A percentile compares a stretch with the other conserved stretches of the same genome.
phyloP scores from a whole-genome alignment of 768 basidiomycete genomes.

The Favolaschia claudopus region DNA sequence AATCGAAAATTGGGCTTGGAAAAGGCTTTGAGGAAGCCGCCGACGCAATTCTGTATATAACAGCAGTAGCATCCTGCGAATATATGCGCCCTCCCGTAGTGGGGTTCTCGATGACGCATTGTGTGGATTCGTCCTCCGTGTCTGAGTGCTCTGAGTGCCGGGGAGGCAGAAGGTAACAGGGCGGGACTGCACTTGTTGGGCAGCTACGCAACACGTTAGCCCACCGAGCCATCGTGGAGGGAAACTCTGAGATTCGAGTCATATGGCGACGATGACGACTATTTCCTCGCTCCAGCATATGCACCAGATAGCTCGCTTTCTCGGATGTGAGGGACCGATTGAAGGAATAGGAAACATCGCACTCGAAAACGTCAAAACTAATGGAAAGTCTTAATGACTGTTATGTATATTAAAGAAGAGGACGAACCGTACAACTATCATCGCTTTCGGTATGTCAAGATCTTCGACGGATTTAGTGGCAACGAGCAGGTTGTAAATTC shows the following conservation, averaged over 20 bases:
- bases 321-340: slow-evolving; percentile 56
- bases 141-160: slow-evolving; percentile 55
- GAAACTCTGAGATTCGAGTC: slow-evolving; percentile 45
- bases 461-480: slow-evolving; percentile 67
- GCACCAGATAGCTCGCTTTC: slow-evolving; percentile 60
- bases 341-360: slow-evolving; percentile 66
- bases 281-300: slow-evolving; percentile 69
- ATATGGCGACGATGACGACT: slow-evolving; percentile 62
- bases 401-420: neutral
- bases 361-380: slow-evolving; percentile 70
- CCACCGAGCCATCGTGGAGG: slow-evolving; percentile 58
- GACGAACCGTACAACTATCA: slow-evolving; percentile 68
- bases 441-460: slow-evolving; percentile 62
- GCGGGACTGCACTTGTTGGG: slow-evolving; percentile 52
- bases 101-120: slow-evolving; percentile 63
- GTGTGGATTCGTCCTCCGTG: slow-evolving; percentile 47
- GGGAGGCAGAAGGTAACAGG: slow-evolving; percentile 48
- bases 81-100: slow-evolving; percentile 67
- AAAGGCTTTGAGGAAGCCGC: slow-evolving; percentile 17
- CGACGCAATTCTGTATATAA: slow-evolving; percentile 61
- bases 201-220: slow-evolving; percentile 50
- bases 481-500: slow-evolving; percentile 70
- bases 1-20: slow-evolving; percentile 46
- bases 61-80: slow-evolving; percentile 61
- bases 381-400: slow-evolving; percentile 4